Conservation (phyloP, 2,329 filamentous ascomycete species). For the Sclerotinia sclerotiorum region DNA sequence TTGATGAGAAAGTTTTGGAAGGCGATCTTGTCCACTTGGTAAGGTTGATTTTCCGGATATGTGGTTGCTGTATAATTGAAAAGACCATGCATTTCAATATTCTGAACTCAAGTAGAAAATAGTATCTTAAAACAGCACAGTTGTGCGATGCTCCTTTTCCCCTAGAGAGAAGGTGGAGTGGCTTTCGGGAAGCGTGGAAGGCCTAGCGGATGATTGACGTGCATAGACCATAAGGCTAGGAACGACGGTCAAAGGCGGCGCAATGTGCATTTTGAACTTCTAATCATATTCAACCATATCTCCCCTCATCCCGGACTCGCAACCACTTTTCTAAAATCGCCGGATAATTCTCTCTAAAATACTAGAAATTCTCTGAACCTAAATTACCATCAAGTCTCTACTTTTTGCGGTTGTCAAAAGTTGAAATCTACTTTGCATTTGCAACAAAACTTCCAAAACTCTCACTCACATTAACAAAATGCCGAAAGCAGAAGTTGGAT, state of each 20-base stretch:
- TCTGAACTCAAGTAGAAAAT: too few relatives aligned
- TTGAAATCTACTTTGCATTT: background rate
- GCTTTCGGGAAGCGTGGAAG: background rate
- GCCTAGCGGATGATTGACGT: background rate
- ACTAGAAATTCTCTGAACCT: background rate
- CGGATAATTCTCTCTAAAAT: background rate
- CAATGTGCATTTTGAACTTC: conserved; percentile 8
- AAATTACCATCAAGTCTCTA: background rate
- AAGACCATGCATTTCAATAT: too few relatives aligned
- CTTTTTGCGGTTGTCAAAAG: background rate
- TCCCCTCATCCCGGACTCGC: background rate
- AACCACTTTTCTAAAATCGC: too few relatives aligned
- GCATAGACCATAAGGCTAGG: conserved; percentile 9
- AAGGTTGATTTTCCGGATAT: too few relatives aligned
- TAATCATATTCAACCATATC: background rate
- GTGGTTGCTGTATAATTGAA: too few relatives aligned
- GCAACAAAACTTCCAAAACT: background rate
- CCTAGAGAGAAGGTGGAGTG: background rate
- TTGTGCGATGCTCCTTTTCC: too few relatives aligned
- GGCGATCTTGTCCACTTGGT: too few relatives aligned
- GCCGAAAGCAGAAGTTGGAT: conserved; percentile 89
- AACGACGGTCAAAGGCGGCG: conserved; percentile 3
- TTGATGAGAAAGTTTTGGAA: too few relatives aligned
- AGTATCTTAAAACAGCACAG: too few relatives aligned
- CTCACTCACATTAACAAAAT: conserved; percentile 53